phyloP scores from a whole-genome alignment of 2,329 filamentous ascomycete species.

The Aspergillus pseudoviridinutans region DNA sequence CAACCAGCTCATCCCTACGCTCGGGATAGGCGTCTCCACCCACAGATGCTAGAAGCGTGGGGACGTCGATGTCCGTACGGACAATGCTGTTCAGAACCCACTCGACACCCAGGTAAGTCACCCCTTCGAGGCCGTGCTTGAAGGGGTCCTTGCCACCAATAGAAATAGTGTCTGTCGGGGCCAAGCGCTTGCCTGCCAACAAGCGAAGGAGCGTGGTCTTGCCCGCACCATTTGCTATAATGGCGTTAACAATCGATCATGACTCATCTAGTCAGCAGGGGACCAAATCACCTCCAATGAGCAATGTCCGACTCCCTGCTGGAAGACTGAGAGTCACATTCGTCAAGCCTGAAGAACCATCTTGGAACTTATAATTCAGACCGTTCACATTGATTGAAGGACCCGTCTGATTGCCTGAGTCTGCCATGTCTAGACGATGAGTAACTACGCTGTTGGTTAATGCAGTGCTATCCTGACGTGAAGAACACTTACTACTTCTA shows the following conservation, averaged over 20 bases:
- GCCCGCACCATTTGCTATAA: constrained; percentile 80
- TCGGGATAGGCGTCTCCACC: constrained; percentile 79
- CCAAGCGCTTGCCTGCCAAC: constrained; percentile 89
- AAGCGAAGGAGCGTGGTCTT: constrained; percentile 96
- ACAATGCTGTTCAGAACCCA: constrained; percentile 98
- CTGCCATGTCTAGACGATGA: constrained; percentile 15
- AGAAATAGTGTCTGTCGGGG: constrained; percentile 68
- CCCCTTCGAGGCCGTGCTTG: constrained; percentile 81
- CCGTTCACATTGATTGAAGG: constrained; percentile 67
- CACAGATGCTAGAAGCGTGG: constrained; percentile 76
- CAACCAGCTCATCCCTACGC: constrained; percentile 79
- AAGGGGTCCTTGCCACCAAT: constrained; percentile 89
- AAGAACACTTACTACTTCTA: background rate
- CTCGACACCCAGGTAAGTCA: constrained; percentile 94
- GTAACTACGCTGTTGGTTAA: background rate
- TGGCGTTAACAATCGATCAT: constrained; percentile 10
- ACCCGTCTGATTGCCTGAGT: constrained; percentile 1
- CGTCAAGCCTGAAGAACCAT: constrained; percentile 73
- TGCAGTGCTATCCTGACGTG: background rate
- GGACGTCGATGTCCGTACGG: constrained; percentile 87
- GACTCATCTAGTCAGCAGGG: background rate
- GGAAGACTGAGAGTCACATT: constrained; percentile 74
- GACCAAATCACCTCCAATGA: constrained; percentile 69
- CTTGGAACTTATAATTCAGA: constrained; percentile 85
- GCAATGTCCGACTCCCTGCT: constrained; percentile 75